Conservation (phyloP, 2,329 filamentous ascomycete species). For the Clathrospora elynae region DNA sequence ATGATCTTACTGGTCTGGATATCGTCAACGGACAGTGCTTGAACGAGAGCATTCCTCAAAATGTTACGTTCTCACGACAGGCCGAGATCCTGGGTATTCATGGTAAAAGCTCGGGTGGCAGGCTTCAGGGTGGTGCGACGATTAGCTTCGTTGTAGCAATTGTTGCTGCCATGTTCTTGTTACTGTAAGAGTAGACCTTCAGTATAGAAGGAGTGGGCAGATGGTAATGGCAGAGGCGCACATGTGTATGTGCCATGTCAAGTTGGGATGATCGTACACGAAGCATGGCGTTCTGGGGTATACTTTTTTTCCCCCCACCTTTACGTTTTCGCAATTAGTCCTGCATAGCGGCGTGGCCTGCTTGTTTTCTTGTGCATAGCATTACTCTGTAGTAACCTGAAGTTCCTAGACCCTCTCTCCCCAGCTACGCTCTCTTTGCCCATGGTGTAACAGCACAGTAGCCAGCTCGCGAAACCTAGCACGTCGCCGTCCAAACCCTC, state of each 20-base stretch:
- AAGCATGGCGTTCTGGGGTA: slow-evolving; percentile 1
- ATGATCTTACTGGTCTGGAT: slow-evolving; percentile 70
- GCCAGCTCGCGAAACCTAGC: no score
- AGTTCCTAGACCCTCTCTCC: no score
- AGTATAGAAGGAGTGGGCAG: no score
- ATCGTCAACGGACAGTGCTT: slow-evolving; percentile 70
- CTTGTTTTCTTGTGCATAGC: neutral
- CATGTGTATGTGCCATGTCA: no score
- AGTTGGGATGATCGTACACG: slow-evolving; percentile 1
- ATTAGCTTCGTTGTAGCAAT: slow-evolving; percentile 44
- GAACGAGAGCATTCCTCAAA: slow-evolving; percentile 68
- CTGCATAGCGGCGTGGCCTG: slow-evolving; percentile 2
- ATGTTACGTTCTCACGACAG: slow-evolving; percentile 66
- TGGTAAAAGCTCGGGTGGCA: slow-evolving; percentile 31
- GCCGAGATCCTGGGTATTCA: slow-evolving; percentile 46
- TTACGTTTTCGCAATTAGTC: no score
- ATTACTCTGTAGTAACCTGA: no score
- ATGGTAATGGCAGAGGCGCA: no score
- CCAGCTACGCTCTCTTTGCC: no score
- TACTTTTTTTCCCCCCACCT: no score
- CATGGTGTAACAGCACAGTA: no score
- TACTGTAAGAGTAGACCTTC: slow-evolving; percentile 35
- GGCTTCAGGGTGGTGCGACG: slow-evolving; percentile 34
- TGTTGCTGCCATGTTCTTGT: slow-evolving; percentile 33
- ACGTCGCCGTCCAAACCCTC: no score